phyloP scores from a whole-genome alignment of 2,329 filamentous ascomycete genomes.

The Harringtonia aguacate region DNA sequence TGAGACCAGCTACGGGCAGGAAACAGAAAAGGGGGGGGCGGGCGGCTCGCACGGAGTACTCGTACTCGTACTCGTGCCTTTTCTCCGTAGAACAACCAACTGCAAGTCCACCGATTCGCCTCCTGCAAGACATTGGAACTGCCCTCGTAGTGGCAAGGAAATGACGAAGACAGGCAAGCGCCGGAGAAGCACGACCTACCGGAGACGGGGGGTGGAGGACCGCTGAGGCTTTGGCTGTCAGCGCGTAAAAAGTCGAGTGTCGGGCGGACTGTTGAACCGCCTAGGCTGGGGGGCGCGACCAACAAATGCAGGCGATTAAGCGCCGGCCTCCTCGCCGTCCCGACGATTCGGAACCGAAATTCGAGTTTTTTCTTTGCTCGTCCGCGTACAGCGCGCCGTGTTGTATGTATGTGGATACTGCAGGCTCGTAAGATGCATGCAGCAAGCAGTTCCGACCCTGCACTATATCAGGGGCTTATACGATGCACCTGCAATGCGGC shows the following conservation, averaged over 20 bases:
- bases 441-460: not conserved
- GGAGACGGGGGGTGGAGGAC: too few species aligned
- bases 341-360: conserved; percentile 12
- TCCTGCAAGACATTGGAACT: too few species aligned
- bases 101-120: too few species aligned
- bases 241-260: not conserved
- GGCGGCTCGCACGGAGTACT: too few species aligned
- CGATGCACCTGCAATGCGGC: too few species aligned
- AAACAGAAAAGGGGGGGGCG: too few species aligned
- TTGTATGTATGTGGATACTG: not conserved
- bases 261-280: conserved; percentile 11
- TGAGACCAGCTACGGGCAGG: too few species aligned
- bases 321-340: conserved; percentile 8
- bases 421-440: too few species aligned
- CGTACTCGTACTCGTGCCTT: too few species aligned
- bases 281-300: too few species aligned
- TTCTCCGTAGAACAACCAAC: too few species aligned
- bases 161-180: not conserved
- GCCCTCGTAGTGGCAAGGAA: not conserved
- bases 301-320: conserved; percentile 10
- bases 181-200: not conserved
- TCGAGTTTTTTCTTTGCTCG: not conserved
- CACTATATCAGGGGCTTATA: not conserved
- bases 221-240: too few species aligned
- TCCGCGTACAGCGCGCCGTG: not conserved